Conservation (phyloP, 805 yeast species). For the Barnettozyma populi region DNA sequence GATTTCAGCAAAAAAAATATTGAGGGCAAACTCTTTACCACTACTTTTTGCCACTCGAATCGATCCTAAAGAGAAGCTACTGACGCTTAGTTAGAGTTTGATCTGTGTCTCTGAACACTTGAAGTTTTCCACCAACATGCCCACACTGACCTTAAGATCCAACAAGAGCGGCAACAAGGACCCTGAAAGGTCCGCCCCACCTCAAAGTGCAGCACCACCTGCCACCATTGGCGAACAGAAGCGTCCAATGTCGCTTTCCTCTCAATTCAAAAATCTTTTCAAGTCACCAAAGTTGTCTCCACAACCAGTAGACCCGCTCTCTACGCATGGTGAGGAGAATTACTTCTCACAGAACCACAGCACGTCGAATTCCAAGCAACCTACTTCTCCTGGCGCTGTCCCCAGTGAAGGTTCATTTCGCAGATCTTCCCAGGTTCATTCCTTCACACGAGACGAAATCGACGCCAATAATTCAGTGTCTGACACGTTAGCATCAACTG, state of each 20-base stretch:
- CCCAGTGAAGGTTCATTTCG: neutral
- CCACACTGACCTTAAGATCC: neutral
- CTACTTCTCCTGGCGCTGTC: neutral
- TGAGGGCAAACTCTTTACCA: neutral
- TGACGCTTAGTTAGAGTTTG: neutral
- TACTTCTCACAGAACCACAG: neutral
- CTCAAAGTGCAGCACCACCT: neutral
- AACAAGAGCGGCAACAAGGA: neutral
- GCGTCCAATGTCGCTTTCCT: neutral
- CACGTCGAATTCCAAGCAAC: neutral
- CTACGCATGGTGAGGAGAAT: neutral
- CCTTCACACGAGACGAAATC: neutral
- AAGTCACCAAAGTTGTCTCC: neutral
- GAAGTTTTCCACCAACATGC: neutral
- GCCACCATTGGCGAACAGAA: neutral
- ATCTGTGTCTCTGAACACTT: neutral
- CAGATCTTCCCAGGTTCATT: neutral
- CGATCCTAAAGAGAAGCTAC: neutral
- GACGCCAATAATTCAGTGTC: neutral
- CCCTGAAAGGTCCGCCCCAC: slow-evolving; percentile 1
- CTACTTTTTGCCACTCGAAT: neutral
- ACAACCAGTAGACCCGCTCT: neutral
- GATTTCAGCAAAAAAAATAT: neutral
- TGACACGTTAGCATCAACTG: slow-evolving; percentile 1
- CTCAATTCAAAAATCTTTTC: slow-evolving; percentile 1